Evolutionary conservation across 2,329 filamentous ascomycete genomes (phyloP).

Genomic region (Cladosporium sp.): DNA sequence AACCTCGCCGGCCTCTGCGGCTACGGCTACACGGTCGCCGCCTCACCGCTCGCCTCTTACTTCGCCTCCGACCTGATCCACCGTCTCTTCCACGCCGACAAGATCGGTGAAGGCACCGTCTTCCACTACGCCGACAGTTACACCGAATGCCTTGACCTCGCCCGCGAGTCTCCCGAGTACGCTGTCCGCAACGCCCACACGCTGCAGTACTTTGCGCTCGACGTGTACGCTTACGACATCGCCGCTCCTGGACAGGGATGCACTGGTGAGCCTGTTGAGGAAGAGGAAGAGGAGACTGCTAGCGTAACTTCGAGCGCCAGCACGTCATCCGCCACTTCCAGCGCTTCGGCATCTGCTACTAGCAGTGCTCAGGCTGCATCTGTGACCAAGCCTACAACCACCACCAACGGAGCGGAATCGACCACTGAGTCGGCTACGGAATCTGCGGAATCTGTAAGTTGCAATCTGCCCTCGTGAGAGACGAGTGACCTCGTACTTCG

Average conservation of each 20-base stretch:
- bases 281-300: conserved; percentile 14
- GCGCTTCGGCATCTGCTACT: not conserved
- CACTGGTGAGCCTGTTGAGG: conserved; percentile 40
- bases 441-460: conserved; percentile 55
- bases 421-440: conserved; percentile 55
- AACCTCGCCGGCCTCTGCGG: conserved; percentile 58
- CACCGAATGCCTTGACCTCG: conserved; percentile 50
- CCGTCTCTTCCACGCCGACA: conserved; percentile 60
- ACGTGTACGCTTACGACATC: conserved; percentile 63
- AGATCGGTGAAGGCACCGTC: conserved; percentile 56
- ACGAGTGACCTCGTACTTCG: not conserved
- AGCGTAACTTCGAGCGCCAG: conserved; percentile 12
- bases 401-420: conserved; percentile 12
- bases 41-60: conserved; percentile 55
- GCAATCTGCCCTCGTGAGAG: not conserved
- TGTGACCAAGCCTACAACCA: conserved; percentile 4
- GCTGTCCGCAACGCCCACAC: conserved; percentile 57
- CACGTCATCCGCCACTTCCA: conserved; percentile 14
- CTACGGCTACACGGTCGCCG: conserved; percentile 59
- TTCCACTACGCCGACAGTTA: conserved; percentile 62
- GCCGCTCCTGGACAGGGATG: conserved; percentile 61
- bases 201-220: conserved; percentile 65
- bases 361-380: conserved; percentile 14
- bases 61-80: conserved; percentile 66
- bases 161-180: conserved; percentile 46